These are phyloP conservation scores for Tilletia setariae DNA, from an alignment of 1,284 basidiomycete genomes.

Conservation along the genomic window DNA sequence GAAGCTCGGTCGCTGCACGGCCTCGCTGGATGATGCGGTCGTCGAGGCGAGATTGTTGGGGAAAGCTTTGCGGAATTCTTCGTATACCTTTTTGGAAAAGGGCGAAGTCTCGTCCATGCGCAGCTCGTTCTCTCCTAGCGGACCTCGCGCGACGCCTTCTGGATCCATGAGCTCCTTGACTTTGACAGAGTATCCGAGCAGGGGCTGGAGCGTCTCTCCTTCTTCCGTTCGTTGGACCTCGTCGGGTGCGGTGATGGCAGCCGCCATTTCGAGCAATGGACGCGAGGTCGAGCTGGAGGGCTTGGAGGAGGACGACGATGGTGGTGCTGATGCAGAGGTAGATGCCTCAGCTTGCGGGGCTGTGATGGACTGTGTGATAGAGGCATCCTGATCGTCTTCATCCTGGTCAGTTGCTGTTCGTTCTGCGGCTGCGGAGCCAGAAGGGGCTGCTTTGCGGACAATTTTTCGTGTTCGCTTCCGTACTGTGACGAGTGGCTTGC, in stretches of 20 bases:
- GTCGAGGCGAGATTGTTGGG: neutral
- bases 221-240: constrained; percentile 29
- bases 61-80: constrained; percentile 19
- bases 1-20: neutral
- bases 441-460: neutral
- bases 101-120: constrained; percentile 28
- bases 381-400: constrained; percentile 19
- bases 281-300: neutral
- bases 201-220: constrained; percentile 34
- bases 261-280: constrained; percentile 13
- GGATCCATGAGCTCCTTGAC: constrained; percentile 46
- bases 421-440: neutral
- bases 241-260: constrained; percentile 14
- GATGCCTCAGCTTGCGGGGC: neutral
- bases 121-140: constrained; percentile 40
- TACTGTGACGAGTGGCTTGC: constrained; percentile 32
- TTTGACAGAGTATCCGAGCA: constrained; percentile 41
- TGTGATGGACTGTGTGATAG: neutral
- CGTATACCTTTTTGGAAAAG: constrained; percentile 36
- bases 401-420: constrained; percentile 13
- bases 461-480: constrained; percentile 30
- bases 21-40: neutral
- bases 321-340: neutral
- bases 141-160: constrained; percentile 50
- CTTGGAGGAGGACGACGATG: neutral